These are phyloP conservation scores for Aegilops speltoides DNA, from an alignment of 176 grass and related monocot genomes.

Conservation along the genomic window DNA sequence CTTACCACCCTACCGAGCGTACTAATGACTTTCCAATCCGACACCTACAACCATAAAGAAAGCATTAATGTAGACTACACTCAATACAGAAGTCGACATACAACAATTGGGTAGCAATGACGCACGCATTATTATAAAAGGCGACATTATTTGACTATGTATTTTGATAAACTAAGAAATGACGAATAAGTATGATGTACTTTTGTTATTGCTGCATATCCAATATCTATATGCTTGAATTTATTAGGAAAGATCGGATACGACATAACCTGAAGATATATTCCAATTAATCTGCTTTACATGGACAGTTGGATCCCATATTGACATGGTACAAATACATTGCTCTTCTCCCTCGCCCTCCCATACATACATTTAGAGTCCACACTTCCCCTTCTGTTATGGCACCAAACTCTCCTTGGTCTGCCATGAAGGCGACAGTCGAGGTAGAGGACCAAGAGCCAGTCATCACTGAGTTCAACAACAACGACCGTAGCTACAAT, in stretches of 20 bases:
- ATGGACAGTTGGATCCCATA: not conserved
- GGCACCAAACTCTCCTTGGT: not conserved
- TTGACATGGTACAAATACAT: no score
- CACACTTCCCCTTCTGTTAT: no score
- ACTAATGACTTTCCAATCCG: no score
- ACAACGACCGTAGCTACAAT: not conserved
- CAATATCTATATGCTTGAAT: not conserved
- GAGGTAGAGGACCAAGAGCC: not conserved
- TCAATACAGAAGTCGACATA: no score
- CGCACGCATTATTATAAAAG: no score
- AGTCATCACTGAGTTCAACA: not conserved
- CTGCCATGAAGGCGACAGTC: not conserved
- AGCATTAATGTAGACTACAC: no score
- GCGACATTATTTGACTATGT: no score
- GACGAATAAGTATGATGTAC: not conserved
- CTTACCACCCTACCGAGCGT: no score
- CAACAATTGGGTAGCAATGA: no score
- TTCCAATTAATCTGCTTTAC: not conserved
- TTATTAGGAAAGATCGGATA: not conserved
- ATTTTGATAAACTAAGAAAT: not conserved
- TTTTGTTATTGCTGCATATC: not conserved
- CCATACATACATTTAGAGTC: not conserved
- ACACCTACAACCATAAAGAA: no score
- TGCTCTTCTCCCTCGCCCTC: not conserved
- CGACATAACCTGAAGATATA: not conserved